A percentile compares a stretch with the other conserved stretches of the same genome.
Conservation (phyloP, 331 rosid species). For the Cydonia oblonga region DNA sequence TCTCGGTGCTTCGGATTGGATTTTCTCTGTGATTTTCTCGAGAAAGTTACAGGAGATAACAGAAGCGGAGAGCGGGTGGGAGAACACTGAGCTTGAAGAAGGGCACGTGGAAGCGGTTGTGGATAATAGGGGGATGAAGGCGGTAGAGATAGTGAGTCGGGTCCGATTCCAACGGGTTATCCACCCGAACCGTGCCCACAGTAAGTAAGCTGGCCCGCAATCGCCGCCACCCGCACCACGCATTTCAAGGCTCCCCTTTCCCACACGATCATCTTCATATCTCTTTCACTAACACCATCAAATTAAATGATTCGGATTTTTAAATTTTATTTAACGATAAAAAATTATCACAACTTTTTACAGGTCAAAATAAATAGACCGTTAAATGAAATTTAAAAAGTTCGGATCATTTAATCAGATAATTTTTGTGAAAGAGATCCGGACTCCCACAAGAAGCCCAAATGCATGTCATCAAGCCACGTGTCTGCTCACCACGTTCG, state of each 20-base stretch:
- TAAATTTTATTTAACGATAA: too few relatives aligned
- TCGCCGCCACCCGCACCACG: neutral
- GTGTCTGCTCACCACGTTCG: neutral
- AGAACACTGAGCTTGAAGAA: constrained; percentile 15
- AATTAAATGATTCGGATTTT: too few relatives aligned
- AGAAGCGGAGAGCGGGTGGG: neutral
- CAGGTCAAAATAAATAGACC: too few relatives aligned
- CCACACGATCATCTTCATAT: neutral
- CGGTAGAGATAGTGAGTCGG: neutral
- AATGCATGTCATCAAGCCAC: neutral
- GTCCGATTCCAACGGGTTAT: neutral
- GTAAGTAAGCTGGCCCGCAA: neutral
- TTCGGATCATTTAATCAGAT: too few relatives aligned
- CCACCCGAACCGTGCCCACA: neutral
- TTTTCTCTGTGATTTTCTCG: constrained; percentile 3
- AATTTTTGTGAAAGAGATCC: too few relatives aligned
- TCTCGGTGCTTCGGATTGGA: neutral
- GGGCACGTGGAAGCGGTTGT: constrained; percentile 25
- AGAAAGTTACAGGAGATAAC: constrained; percentile 3
- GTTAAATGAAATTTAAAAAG: too few relatives aligned
- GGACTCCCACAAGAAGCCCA: too few relatives aligned
- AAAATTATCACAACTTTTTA: too few relatives aligned
- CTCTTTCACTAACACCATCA: too few relatives aligned
- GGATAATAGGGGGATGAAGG: constrained; percentile 21
- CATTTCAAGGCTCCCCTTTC: neutral